These are phyloP conservation scores for Raphanus hybrid DNA, from an alignment of 441 rosid species.

Conservation along the genomic window DNA sequence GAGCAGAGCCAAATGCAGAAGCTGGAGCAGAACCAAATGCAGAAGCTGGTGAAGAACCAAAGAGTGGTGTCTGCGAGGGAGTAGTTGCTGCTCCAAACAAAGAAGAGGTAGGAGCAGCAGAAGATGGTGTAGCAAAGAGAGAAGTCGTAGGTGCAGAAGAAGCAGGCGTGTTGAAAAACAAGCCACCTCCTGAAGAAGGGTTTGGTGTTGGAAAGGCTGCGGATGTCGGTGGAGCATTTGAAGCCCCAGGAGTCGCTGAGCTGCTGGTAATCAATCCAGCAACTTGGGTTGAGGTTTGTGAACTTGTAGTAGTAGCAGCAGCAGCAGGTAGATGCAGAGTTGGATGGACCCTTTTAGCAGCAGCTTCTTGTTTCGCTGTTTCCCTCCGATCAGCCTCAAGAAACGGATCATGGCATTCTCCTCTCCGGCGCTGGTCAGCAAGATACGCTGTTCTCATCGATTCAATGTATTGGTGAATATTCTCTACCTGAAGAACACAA, in stretches of 20 bases:
- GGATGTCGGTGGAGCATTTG: conserved; percentile 58
- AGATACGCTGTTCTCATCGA: conserved; percentile 94
- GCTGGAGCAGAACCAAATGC: conserved; percentile 54
- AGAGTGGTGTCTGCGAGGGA: conserved; percentile 70
- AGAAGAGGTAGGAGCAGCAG: conserved; percentile 63
- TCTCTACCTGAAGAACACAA: conserved; percentile 68
- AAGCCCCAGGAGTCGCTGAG: conserved; percentile 60
- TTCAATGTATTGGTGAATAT: conserved; percentile 91
- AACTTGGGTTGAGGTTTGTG: conserved; percentile 80
- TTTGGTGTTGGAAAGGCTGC: conserved; percentile 48
- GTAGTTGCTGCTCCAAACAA: conserved; percentile 73
- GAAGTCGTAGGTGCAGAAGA: conserved; percentile 68
- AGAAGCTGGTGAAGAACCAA: conserved; percentile 57
- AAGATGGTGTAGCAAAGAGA: conserved; percentile 73
- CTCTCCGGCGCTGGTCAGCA: conserved; percentile 89
- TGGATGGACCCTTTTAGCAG: conserved; percentile 97
- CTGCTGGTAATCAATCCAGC: conserved; percentile 52
- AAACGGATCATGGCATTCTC: conserved; percentile 84
- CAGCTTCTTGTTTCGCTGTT: conserved; percentile 97
- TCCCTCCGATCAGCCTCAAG: conserved; percentile 98
- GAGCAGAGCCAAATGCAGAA: conserved; percentile 60
- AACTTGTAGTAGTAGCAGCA: conserved; percentile 39
- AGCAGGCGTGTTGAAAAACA: conserved; percentile 69
- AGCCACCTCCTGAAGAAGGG: conserved; percentile 74
- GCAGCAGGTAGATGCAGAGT: conserved; percentile 83